These are phyloP conservation scores for Xanthoconium stramineum DNA, from an alignment of 768 basidiomycete genomes.

Conservation along the genomic window DNA sequence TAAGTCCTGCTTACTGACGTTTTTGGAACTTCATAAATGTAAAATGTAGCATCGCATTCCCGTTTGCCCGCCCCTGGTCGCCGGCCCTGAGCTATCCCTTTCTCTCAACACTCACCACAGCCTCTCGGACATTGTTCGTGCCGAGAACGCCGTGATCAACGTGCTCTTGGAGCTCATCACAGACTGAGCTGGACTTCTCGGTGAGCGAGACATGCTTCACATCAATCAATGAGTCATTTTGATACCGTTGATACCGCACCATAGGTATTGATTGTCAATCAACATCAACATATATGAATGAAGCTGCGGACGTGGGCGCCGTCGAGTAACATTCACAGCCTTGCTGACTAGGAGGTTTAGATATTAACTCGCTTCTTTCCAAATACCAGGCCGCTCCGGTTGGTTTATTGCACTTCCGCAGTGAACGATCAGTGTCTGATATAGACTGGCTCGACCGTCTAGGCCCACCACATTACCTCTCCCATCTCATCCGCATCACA, in stretches of 20 bases:
- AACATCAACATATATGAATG: background rate
- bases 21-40: conserved; percentile 4
- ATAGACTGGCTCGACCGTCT: background rate
- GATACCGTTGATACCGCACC: background rate
- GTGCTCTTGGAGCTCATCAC: conserved; percentile 14
- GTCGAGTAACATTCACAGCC: background rate
- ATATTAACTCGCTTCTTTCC: background rate
- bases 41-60: conserved; percentile 3
- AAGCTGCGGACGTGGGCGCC: background rate
- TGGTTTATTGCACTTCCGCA: conserved; percentile 1
- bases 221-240: conserved; percentile 1
- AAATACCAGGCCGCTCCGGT: background rate
- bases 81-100: conserved; percentile 11
- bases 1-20: conserved; percentile 15
- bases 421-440: background rate
- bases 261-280: background rate
- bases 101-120: conserved; percentile 1
- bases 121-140: conserved; percentile 7
- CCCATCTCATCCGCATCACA: background rate
- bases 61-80: conserved; percentile 8
- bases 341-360: background rate
- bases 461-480: background rate
- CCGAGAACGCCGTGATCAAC: background rate
- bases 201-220: conserved; percentile 1
- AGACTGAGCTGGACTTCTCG: background rate